A percentile compares a stretch with the other conserved stretches of the same genome.
Conservation (phyloP, 2,329 filamentous ascomycete genomes). For the Ophiostoma sp. region DNA sequence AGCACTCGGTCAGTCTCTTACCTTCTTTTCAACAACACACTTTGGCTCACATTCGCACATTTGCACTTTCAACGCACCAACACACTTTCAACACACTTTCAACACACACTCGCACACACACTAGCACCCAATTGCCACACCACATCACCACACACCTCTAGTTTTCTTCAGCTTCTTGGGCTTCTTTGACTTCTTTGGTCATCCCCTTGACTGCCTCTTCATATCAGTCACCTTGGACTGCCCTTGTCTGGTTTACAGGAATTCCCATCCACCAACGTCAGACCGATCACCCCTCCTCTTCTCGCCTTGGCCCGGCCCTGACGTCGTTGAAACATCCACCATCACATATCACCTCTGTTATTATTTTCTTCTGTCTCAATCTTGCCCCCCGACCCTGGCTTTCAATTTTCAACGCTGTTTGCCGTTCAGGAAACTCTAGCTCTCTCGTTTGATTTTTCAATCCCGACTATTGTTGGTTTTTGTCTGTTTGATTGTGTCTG, state of each 20-base stretch:
- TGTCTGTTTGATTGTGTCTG: background rate
- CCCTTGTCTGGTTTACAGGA: background rate
- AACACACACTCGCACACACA: background rate
- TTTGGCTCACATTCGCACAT: background rate
- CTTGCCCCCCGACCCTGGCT: background rate
- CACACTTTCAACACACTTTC: background rate
- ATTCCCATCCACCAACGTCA: background rate
- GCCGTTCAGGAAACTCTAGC: background rate
- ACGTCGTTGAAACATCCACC: conserved; percentile 1
- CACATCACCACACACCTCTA: background rate
- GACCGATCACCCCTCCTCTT: background rate
- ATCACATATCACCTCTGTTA: conserved; percentile 8
- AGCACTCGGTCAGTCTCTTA: conserved; percentile 10
- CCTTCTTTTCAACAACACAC: background rate
- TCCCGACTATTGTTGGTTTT: background rate
- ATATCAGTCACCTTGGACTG: background rate
- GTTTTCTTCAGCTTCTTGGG: background rate
- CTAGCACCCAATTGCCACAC: background rate
- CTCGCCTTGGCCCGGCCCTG: background rate
- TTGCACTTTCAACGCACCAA: background rate
- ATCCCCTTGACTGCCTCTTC: background rate
- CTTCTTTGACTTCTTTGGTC: background rate
- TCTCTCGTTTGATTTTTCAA: background rate
- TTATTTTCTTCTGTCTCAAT: background rate
- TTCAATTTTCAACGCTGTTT: background rate